Conservation (phyloP, 306 rosid species). For the Fragaria vesca region DNA sequence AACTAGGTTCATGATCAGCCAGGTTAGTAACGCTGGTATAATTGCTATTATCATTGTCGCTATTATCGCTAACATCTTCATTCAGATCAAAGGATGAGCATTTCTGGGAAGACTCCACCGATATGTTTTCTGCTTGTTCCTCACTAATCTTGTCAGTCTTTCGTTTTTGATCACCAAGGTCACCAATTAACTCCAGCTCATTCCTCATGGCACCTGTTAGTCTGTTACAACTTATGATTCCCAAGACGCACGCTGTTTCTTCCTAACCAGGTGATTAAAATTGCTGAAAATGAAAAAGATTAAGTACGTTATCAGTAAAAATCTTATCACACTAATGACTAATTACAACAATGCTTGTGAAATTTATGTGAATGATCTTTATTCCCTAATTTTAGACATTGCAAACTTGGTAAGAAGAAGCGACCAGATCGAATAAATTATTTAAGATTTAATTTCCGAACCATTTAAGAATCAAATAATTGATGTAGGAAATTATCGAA, state of each 20-base stretch:
- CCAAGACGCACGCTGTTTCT: not conserved
- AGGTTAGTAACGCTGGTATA: not conserved
- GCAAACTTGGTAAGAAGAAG: not conserved
- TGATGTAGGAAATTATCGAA: not conserved
- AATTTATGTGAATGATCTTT: too few relatives aligned
- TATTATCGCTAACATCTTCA: conserved; percentile 45
- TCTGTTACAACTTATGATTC: not conserved
- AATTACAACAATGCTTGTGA: not conserved
- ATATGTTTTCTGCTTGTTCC: not conserved
- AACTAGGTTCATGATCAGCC: not conserved
- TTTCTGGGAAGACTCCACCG: conserved; percentile 39
- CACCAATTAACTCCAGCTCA: conserved; percentile 2
- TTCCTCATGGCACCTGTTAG: not conserved
- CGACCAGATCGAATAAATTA: not conserved
- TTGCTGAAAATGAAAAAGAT: not conserved
- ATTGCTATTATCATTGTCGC: not conserved
- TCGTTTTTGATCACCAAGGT: conserved; percentile 1
- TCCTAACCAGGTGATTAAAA: not conserved
- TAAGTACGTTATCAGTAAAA: not conserved
- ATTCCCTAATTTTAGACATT: not conserved
- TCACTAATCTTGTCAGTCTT: not conserved
- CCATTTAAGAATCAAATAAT: not conserved
- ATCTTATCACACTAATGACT: too few relatives aligned
- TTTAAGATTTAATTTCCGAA: not conserved
- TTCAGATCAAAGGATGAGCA: conserved; percentile 60